Conservation (phyloP, 2,329 filamentous ascomycete species). For the Colletotrichum kahawae region DNA sequence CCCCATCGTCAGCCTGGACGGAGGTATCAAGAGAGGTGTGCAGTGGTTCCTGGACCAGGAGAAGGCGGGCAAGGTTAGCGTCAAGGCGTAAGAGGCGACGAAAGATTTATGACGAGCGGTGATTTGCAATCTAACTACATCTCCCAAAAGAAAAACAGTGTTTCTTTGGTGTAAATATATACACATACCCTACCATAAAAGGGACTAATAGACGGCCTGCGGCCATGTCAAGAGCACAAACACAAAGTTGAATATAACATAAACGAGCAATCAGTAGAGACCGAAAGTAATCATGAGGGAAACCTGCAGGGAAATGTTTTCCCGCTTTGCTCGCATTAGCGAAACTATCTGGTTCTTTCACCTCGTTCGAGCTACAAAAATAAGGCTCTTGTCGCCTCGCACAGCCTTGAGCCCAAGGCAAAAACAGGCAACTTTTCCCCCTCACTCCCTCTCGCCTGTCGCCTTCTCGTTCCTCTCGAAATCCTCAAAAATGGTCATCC, state of each 20-base stretch:
- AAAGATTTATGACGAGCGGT: background rate
- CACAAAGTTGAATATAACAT: background rate
- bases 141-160: background rate
- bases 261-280: background rate
- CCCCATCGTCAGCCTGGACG: conserved; percentile 69
- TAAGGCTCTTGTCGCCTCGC: background rate
- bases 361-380: conserved; percentile 1
- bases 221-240: background rate
- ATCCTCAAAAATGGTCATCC: conserved; percentile 8
- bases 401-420: background rate
- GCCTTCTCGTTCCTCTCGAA: background rate
- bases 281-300: background rate
- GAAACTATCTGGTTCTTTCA: background rate
- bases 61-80: conserved; percentile 31
- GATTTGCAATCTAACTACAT: background rate
- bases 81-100: conserved; percentile 2
- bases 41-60: conserved; percentile 61
- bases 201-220: background rate
- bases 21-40: conserved; percentile 63
- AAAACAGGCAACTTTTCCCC: background rate
- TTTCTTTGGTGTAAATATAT: background rate
- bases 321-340: conserved; percentile 5
- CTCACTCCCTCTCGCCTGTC: background rate
- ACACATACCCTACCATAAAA: background rate
- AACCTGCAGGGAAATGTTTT: background rate